Base-by-base conservation (phyloP, 768 basidiomycete genomes). In the Clitopilus hobsonii region DNA sequence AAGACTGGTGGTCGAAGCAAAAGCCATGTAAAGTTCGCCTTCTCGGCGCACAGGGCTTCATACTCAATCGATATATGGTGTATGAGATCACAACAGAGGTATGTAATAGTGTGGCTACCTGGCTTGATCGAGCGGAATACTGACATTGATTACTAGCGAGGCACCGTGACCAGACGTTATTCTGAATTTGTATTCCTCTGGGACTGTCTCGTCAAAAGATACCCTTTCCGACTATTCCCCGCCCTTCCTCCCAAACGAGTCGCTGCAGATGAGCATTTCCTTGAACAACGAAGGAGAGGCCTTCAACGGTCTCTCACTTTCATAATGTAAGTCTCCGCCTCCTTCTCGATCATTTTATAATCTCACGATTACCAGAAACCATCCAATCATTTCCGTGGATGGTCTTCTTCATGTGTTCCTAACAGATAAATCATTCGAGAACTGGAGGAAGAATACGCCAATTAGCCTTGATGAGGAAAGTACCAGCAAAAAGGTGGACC, bases 171-270 rank as follows among this genome's bases (percentile, higher is more conserved):
- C 25, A 77, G 96, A 52, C 82, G 97, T 55, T 99, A 98, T 68
- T 93, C 91, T 6, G 97, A 99, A 67, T 99, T 98, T 67, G 81
- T 80, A 8, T 94, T 89, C 69, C 74, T 98, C 24, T 89, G 91
- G 83, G 94, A 98, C 59, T 88, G 85, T 58, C 76, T 99, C 41
- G 69, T 83, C 51, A 83, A 86, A 60, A 82, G 94, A 53, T 98
- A 98, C 73, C 95, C 97, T 1, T 98, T 98, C 81, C 85, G 97
- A 48, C 74, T 98, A 23, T 80, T 98, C 59, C 86, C 91, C 16
- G 73, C 83, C 2, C 72, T 98, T 26, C 97, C 97, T 14, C 97
- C 97, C 0, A 98, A 98, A 69, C 82, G 45, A 49, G 38, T 29
- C 13, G 20, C 60, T 89, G 91, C 90, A 29, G 97, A 98, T 66